Evolutionary conservation across 2,329 filamentous ascomycete genomes (phyloP).

Genomic region (Furcasterigmium furcatum): DNA sequence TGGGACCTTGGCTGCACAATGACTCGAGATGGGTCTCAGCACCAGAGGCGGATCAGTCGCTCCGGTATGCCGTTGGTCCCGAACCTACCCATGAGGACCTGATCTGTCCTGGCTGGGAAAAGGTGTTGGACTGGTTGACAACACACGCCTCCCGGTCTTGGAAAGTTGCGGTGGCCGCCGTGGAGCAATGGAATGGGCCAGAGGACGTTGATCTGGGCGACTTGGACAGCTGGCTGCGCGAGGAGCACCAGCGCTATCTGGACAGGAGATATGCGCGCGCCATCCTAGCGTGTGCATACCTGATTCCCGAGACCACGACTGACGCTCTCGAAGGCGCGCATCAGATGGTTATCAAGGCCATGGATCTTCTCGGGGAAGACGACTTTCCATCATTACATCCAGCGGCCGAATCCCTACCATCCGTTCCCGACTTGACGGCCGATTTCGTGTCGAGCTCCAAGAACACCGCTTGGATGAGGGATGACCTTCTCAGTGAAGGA

Average conservation of each 20-base stretch:
- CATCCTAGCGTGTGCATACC: slow-evolving; percentile 64
- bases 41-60: slow-evolving; percentile 13
- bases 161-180: slow-evolving; percentile 55
- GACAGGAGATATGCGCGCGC: slow-evolving; percentile 64
- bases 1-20: slow-evolving; percentile 73
- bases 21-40: slow-evolving; percentile 52
- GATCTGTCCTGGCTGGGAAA: slow-evolving; percentile 63
- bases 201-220: slow-evolving; percentile 66
- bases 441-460: slow-evolving; percentile 31
- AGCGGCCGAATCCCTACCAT: slow-evolving; percentile 40
- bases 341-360: slow-evolving; percentile 56
- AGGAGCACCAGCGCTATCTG: slow-evolving; percentile 57
- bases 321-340: slow-evolving; percentile 60
- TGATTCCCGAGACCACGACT: slow-evolving; percentile 55
- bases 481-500: slow-evolving; percentile 51
- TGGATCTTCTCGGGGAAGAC: slow-evolving; percentile 57
- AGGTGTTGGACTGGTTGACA: slow-evolving; percentile 65
- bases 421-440: slow-evolving; percentile 22
- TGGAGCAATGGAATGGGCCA: slow-evolving; percentile 73
- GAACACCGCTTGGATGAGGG: slow-evolving; percentile 43
- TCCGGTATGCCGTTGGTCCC: slow-evolving; percentile 16
- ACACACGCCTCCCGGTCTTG: slow-evolving; percentile 58
- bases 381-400: slow-evolving; percentile 48
- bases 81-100: slow-evolving; percentile 14
- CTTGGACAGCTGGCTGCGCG: slow-evolving; percentile 55